These are phyloP conservation scores for Penicillium carneum DNA, from an alignment of 2,329 filamentous ascomycete genomes.

Conservation along the genomic window DNA sequence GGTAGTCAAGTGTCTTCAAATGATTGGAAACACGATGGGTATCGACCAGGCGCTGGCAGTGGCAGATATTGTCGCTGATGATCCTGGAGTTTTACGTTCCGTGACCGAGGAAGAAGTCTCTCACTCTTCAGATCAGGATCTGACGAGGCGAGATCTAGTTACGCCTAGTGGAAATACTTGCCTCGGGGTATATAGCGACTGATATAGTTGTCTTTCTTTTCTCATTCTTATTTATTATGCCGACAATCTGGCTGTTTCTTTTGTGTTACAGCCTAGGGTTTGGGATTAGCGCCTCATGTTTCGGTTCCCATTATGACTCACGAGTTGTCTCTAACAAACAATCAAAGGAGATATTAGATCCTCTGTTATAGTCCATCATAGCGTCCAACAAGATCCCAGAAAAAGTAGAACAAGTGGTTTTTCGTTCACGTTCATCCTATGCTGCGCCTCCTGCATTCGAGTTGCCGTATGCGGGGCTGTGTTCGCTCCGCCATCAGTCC, in stretches of 20 bases:
- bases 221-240: neutral
- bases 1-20: constrained; percentile 42
- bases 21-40: constrained; percentile 48
- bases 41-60: constrained; percentile 50
- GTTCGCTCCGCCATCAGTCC: constrained; percentile 10
- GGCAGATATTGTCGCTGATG: constrained; percentile 42
- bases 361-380: neutral
- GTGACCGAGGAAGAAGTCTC: constrained; percentile 33
- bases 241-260: neutral
- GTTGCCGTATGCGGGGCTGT: constrained; percentile 11
- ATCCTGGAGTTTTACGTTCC: constrained; percentile 37
- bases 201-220: neutral
- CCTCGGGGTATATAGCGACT: neutral
- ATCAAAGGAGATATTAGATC: neutral
- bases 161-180: constrained; percentile 10
- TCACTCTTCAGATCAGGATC: neutral
- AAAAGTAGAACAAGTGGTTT: neutral
- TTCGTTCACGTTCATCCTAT: neutral
- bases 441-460: constrained; percentile 5
- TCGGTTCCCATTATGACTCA: constrained; percentile 5
- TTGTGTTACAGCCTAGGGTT: neutral
- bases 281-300: neutral
- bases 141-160: constrained; percentile 3
- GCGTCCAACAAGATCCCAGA: neutral
- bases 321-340: neutral